A percentile compares a stretch with the other conserved stretches of the same genome.
Evolutionary conservation across 371 early-diverging fungal genomes (phyloP).

Genomic region (Mucor ambiguus): DNA sequence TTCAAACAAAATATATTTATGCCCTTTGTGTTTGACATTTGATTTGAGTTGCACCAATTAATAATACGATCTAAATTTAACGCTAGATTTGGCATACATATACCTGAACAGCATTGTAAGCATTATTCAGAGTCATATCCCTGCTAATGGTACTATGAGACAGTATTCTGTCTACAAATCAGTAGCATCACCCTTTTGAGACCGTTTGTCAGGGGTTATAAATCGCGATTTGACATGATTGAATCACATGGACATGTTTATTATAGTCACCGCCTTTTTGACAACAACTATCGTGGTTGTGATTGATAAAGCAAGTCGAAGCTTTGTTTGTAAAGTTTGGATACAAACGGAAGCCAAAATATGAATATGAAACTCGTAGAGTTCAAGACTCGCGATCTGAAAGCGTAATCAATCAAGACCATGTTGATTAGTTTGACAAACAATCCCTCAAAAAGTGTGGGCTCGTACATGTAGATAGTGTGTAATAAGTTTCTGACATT

Average conservation of each 20-base stretch:
- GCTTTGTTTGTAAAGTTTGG: neutral
- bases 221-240: neutral
- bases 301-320: neutral
- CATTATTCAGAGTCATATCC: neutral
- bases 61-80: neutral
- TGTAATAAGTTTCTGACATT: too few relatives aligned
- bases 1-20: neutral
- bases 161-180: neutral
- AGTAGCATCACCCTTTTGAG: neutral
- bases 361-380: neutral
- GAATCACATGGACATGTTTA: too few relatives aligned
- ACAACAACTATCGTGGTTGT: neutral
- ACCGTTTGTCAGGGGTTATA: neutral
- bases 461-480: too few relatives aligned
- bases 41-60: neutral
- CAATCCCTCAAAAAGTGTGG: too few relatives aligned
- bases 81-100: neutral
- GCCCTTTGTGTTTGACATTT: neutral
- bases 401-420: too few relatives aligned
- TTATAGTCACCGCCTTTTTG: neutral
- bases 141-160: neutral
- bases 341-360: neutral
- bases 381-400: neutral
- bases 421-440: too few relatives aligned
- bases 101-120: neutral